Evolutionary conservation across 768 basidiomycete genomes (phyloP), one percentile per base, ranked within the genome.

Genomic region (Leccinellum rugosiceps): DNA sequence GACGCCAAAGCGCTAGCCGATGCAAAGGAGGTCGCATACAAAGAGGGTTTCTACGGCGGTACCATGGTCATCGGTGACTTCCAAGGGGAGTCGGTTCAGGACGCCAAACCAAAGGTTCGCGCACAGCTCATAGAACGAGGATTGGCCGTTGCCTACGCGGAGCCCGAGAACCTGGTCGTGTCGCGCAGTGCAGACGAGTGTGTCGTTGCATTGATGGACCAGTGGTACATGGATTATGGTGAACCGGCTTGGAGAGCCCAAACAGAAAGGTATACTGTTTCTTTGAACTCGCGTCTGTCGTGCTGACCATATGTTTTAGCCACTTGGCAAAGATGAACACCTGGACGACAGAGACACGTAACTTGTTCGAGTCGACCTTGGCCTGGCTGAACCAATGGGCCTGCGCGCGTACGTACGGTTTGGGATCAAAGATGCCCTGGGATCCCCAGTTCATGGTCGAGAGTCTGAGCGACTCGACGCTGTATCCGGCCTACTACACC

Each of bases 171-270:
- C 55, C 71, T 92, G 63, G 88, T 98, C 66, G 84, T 94, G 66
- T 92, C 88, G 46, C 81, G 96, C 45, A 93, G 90, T 72, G 85
- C 83, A n/a, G 97, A 99, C 68, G 96, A 98, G 74, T 99, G 97
- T 76, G 91, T 98, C 19, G 94, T 99, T 57, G 95, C 96, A 3
- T 76, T 99, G 63, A 95, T 94, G 85, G 97, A 99, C 71, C 97
- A 99, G 74, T 99, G 96, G 95, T 99, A 98, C 74, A 75, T 98
- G 72, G 94, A 98, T 73, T 99, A 98, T 65, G 97, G 96, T 64
- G 94, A 98, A 77, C 72, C 83, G 1, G 69, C 72, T n/a, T 99
- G 97, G 97, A 90, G 87, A 72, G 83, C 80, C 15, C 82, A 91
- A 66, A 85, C 92, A 6, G 90, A 94, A 72, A 86, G 80, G 93